Percentiles rank a stretch among this genome's conserved stretches.
Conservation (phyloP, 179 eudicot species). For the Nepenthes alata region DNA sequence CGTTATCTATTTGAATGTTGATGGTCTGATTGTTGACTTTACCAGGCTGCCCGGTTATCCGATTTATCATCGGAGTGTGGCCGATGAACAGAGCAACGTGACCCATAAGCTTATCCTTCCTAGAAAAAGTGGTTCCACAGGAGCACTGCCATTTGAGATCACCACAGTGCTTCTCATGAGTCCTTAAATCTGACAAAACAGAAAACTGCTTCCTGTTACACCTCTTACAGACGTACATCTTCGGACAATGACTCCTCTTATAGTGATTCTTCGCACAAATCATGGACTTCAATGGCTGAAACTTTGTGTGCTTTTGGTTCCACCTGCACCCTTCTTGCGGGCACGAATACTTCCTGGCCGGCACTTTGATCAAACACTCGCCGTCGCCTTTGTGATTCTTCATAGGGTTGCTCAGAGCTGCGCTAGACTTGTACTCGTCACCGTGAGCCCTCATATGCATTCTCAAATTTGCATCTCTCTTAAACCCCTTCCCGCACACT, state of each 20-base stretch:
- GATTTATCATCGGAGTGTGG: slow-evolving; percentile 31
- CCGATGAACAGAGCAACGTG: slow-evolving; percentile 64
- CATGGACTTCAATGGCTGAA: slow-evolving; percentile 65
- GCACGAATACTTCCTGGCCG: slow-evolving; percentile 44
- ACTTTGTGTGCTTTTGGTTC: slow-evolving; percentile 57
- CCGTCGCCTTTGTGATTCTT: slow-evolving; percentile 15
- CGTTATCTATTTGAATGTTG: background rate
- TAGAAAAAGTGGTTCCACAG: slow-evolving; percentile 68
- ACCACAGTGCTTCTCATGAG: slow-evolving; percentile 87
- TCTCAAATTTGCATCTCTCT: slow-evolving; percentile 74
- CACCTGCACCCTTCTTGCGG: slow-evolving; percentile 67
- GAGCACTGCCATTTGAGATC: slow-evolving; percentile 76
- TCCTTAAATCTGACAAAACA: slow-evolving; percentile 66
- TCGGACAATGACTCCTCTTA: slow-evolving; percentile 89
- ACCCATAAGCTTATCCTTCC: slow-evolving; percentile 82
- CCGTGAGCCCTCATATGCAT: slow-evolving; percentile 98
- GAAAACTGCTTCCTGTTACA: slow-evolving; percentile 76
- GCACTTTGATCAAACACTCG: background rate
- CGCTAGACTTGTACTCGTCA: slow-evolving; percentile 66
- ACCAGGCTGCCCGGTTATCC: background rate
- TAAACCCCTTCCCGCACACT: slow-evolving; percentile 79
- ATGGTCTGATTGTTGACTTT: background rate
- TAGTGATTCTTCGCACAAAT: slow-evolving; percentile 84
- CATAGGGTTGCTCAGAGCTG: slow-evolving; percentile 53
- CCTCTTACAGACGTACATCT: slow-evolving; percentile 62